Evolutionary conservation across 116 monocot genomes (phyloP).

Genomic region (Dioscorea cayenensis): DNA sequence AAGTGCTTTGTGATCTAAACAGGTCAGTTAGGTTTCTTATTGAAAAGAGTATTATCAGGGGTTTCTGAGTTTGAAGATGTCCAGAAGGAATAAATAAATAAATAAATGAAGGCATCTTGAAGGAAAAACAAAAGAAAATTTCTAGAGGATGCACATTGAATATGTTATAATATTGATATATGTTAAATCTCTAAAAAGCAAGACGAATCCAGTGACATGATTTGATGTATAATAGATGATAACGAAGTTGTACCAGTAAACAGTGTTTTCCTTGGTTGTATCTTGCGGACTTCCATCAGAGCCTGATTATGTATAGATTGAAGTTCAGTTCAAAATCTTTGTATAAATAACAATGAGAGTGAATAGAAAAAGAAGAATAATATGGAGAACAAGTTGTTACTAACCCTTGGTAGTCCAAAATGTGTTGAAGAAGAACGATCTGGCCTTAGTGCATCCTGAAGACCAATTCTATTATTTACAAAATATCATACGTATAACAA

Average conservation of each 20-base stretch:
- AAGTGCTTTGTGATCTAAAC: too few relatives aligned
- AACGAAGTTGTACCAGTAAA: slow-evolving; percentile 61
- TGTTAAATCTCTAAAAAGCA: too few relatives aligned
- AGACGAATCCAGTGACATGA: too few relatives aligned
- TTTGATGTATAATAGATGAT: neutral
- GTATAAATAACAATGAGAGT: neutral
- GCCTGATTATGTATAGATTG: slow-evolving; percentile 31
- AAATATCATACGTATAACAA: neutral
- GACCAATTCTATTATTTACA: neutral
- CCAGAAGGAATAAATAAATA: neutral
- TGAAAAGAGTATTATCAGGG: neutral
- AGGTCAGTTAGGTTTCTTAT: too few relatives aligned
- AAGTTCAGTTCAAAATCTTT: slow-evolving; percentile 1
- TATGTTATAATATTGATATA: neutral
- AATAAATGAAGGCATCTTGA: neutral
- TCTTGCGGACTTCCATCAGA: slow-evolving; percentile 82
- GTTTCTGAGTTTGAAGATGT: neutral
- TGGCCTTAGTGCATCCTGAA: slow-evolving; percentile 81
- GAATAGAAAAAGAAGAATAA: neutral
- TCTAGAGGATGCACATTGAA: too few relatives aligned
- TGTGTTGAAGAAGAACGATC: slow-evolving; percentile 85
- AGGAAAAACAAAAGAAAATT: neutral
- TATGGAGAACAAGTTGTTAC: slow-evolving; percentile 1
- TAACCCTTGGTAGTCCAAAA: slow-evolving; percentile 85
- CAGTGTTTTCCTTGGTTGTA: slow-evolving; percentile 78